These are phyloP conservation scores for Ogataea haglerorum DNA, from an alignment of 805 yeast genomes.

Conservation along the genomic window DNA sequence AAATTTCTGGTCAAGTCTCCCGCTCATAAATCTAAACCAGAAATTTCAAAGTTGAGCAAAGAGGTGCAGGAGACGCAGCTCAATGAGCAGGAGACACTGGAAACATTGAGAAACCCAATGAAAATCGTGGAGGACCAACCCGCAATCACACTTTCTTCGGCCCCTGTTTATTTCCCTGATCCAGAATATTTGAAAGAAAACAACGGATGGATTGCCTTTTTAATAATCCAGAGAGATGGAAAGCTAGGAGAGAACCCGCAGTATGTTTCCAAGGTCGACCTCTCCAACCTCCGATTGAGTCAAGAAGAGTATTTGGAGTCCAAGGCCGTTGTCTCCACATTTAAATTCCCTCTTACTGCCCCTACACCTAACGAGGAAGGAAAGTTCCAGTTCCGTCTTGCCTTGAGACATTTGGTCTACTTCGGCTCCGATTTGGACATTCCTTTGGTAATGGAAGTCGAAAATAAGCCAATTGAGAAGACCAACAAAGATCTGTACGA, in stretches of 20 bases:
- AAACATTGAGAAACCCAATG: slow-evolving; percentile 68
- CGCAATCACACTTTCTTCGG: slow-evolving; percentile 51
- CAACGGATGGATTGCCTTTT: slow-evolving; percentile 62
- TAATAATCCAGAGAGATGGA: slow-evolving; percentile 72
- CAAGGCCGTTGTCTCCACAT: slow-evolving; percentile 58
- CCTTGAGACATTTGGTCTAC: slow-evolving; percentile 69
- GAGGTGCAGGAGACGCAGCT: slow-evolving; percentile 34
- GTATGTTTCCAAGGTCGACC: slow-evolving; percentile 47
- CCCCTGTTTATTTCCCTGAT: slow-evolving; percentile 76
- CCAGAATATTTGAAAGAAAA: slow-evolving; percentile 31
- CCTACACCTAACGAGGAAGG: slow-evolving; percentile 80
- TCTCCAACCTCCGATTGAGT: slow-evolving; percentile 51
- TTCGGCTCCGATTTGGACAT: slow-evolving; percentile 79
- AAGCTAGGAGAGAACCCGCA: slow-evolving; percentile 72
- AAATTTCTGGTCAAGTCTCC: slow-evolving; percentile 77
- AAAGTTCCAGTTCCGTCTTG: slow-evolving; percentile 61
- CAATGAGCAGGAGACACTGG: slow-evolving; percentile 60
- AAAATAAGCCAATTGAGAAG: slow-evolving; percentile 49
- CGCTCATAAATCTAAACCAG: slow-evolving; percentile 55
- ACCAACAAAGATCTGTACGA: slow-evolving; percentile 46
- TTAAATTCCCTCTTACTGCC: slow-evolving; percentile 66
- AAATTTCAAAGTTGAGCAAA: slow-evolving; percentile 37
- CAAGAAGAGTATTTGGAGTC: slow-evolving; percentile 48
- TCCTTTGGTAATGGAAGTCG: slow-evolving; percentile 68
- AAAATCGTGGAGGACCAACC: slow-evolving; percentile 66